These are phyloP conservation scores for Fusarium sterilihyphosum DNA, from an alignment of 2,329 filamentous ascomycete species.

Conservation along the genomic window DNA sequence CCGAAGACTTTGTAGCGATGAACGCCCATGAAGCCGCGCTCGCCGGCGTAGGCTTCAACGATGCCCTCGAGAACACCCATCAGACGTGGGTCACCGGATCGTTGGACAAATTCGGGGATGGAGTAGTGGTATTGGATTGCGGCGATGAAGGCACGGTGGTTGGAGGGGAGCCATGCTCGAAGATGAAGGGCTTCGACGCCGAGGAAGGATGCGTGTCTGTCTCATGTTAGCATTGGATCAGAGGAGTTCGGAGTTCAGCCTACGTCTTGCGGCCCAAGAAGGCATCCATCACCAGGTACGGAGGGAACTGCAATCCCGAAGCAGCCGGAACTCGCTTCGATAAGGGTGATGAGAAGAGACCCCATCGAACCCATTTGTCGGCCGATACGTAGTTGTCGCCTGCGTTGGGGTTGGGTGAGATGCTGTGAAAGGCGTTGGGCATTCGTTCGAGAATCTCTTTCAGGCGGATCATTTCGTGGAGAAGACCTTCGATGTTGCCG, in stretches of 20 bases:
- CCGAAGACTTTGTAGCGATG: conserved; percentile 68
- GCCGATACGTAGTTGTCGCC: conserved; percentile 61
- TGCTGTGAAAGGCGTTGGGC: conserved; percentile 64
- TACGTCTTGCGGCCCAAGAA: conserved; percentile 60
- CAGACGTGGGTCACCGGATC: conserved; percentile 59
- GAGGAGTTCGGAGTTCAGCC: fast-evolving
- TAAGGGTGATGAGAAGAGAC: conserved; percentile 60
- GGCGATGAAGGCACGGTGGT: conserved; percentile 64
- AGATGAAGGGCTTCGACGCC: conserved; percentile 63
- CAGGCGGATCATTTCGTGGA: conserved; percentile 60
- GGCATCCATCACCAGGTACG: conserved; percentile 64
- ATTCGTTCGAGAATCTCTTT: conserved; percentile 64
- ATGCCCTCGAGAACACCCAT: conserved; percentile 65
- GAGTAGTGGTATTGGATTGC: conserved; percentile 64
- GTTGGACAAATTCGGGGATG: conserved; percentile 62
- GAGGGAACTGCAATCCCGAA: conserved; percentile 62
- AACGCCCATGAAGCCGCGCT: conserved; percentile 65
- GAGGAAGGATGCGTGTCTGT: conserved; percentile 54
- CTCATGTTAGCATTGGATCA: conserved; percentile 47
- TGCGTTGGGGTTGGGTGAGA: conserved; percentile 62
- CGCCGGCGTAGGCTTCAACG: conserved; percentile 64
- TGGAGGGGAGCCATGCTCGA: conserved; percentile 63
- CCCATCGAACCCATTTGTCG: conserved; percentile 61
- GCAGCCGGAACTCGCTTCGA: conserved; percentile 62
- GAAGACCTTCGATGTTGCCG: conserved; percentile 59